Evolutionary conservation across 1,284 basidiomycete genomes (phyloP).

Genomic region (Tetrapyrgos nigripes): DNA sequence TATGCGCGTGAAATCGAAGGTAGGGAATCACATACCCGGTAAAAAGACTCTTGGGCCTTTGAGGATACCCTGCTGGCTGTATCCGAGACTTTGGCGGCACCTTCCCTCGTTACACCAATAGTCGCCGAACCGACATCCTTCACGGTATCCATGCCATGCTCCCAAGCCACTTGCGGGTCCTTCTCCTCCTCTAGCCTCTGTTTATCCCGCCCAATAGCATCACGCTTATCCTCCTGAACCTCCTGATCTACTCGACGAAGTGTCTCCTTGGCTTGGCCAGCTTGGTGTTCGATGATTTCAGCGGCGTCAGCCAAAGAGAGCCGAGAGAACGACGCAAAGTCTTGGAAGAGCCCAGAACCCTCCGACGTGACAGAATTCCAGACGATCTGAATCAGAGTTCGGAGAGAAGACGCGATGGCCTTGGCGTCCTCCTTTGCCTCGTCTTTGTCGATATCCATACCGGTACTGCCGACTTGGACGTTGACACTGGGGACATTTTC

Average conservation of each 20-base stretch:
- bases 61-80: conserved; percentile 45
- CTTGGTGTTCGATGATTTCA: conserved; percentile 57
- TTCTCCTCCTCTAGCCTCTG: conserved; percentile 51
- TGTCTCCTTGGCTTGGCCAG: conserved; percentile 52
- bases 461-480: neutral
- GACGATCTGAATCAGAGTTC: conserved; percentile 53
- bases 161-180: conserved; percentile 57
- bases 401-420: conserved; percentile 53
- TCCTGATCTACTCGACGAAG: conserved; percentile 61
- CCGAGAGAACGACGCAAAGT: conserved; percentile 68
- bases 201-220: conserved; percentile 58
- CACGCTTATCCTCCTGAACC: conserved; percentile 63
- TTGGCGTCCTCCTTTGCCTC: conserved; percentile 55
- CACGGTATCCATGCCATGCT: conserved; percentile 67
- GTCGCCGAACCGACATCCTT: conserved; percentile 60
- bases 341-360: conserved; percentile 56
- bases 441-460: conserved; percentile 47
- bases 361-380: conserved; percentile 61
- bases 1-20: neutral
- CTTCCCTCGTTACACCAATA: conserved; percentile 59
- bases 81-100: conserved; percentile 48
- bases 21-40: conserved; percentile 46
- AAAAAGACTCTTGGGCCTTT: conserved; percentile 55
- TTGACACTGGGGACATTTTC: neutral
- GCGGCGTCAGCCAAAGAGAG: conserved; percentile 69